Percentiles rank a stretch among this genome's conserved stretches.
Evolutionary conservation across 805 yeast genomes (phyloP).

Genomic region (Torulaspora indica): DNA sequence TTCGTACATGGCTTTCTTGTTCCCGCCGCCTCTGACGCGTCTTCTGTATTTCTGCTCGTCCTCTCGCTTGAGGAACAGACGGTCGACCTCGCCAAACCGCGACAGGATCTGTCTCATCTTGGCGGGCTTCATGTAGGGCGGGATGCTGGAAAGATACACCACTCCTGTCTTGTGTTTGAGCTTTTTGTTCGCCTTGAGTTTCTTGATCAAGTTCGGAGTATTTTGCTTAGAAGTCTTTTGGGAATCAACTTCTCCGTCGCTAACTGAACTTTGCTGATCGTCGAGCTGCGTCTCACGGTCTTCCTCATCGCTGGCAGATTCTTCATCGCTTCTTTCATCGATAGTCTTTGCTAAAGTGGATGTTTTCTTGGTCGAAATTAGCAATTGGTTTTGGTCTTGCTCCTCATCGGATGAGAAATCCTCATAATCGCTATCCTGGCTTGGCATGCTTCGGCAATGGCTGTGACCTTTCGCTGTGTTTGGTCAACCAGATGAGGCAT

Average conservation of each 20-base stretch:
- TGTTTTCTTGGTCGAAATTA: constrained; percentile 22
- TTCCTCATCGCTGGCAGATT: constrained; percentile 9
- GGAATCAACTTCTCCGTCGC: constrained; percentile 8
- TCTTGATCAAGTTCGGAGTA: constrained; percentile 35
- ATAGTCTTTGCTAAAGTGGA: constrained; percentile 18
- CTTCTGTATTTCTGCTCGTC: constrained; percentile 56
- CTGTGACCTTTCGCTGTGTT: background rate
- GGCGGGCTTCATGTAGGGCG: constrained; percentile 96
- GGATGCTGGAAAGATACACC: constrained; percentile 83
- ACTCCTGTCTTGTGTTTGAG: constrained; percentile 75
- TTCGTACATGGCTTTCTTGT: constrained; percentile 76
- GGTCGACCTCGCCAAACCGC: constrained; percentile 82
- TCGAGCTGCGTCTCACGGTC: constrained; percentile 2
- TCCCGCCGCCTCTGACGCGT: constrained; percentile 84
- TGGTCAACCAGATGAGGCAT: background rate
- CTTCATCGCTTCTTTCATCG: constrained; percentile 17
- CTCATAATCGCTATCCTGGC: constrained; percentile 22
- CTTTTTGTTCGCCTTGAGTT: constrained; percentile 41
- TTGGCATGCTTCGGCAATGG: constrained; percentile 5
- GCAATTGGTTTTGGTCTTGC: constrained; percentile 20
- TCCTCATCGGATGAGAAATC: constrained; percentile 34
- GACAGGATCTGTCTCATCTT: constrained; percentile 76
- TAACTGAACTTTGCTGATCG: constrained; percentile 2
- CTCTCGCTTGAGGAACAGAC: constrained; percentile 85
- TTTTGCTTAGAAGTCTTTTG: constrained; percentile 19